A percentile compares a stretch with the other conserved stretches of the same genome.
phyloP scores from a whole-genome alignment of 345 rosid genomes.

The Erucastrum elatum region DNA sequence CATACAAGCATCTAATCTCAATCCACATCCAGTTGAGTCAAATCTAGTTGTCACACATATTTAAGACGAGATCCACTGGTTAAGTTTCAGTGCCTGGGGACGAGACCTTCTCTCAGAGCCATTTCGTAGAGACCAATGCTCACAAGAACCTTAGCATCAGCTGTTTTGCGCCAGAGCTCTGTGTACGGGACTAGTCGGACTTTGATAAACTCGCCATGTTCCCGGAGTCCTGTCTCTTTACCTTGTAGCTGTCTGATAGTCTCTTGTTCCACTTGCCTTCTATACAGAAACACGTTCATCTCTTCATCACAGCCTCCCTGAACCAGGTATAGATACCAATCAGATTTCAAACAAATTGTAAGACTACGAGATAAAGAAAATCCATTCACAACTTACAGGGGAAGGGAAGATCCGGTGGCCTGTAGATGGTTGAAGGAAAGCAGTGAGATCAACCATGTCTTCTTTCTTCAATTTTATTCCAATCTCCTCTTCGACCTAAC shows the following conservation, averaged over 20 bases:
- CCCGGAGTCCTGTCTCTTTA: constrained; percentile 71
- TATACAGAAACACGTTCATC: constrained; percentile 67
- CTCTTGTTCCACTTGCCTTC: constrained; percentile 58
- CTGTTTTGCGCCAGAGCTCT: constrained; percentile 73
- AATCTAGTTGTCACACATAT: not conserved
- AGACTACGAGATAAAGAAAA: no score
- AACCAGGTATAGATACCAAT: no score
- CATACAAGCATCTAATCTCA: not conserved
- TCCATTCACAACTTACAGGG: constrained; percentile 61
- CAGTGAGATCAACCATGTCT: constrained; percentile 84
- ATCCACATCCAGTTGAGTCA: not conserved
- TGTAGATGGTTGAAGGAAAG: constrained; percentile 75
- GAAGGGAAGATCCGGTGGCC: constrained; percentile 72
- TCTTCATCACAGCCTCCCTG: constrained; percentile 99
- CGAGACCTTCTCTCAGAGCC: constrained; percentile 61
- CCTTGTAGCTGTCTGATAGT: constrained; percentile 69
- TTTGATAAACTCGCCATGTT: constrained; percentile 81
- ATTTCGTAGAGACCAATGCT: constrained; percentile 79
- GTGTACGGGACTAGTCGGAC: constrained; percentile 60
- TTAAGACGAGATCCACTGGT: not conserved
- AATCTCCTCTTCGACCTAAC: constrained; percentile 85
- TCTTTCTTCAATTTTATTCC: constrained; percentile 69
- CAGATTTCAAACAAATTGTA: no score
- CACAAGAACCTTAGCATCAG: constrained; percentile 72
- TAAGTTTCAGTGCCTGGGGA: constrained; percentile 36